Evolutionary conservation across 139 green algal genomes (phyloP).

Genomic region (Closterium sp.): DNA sequence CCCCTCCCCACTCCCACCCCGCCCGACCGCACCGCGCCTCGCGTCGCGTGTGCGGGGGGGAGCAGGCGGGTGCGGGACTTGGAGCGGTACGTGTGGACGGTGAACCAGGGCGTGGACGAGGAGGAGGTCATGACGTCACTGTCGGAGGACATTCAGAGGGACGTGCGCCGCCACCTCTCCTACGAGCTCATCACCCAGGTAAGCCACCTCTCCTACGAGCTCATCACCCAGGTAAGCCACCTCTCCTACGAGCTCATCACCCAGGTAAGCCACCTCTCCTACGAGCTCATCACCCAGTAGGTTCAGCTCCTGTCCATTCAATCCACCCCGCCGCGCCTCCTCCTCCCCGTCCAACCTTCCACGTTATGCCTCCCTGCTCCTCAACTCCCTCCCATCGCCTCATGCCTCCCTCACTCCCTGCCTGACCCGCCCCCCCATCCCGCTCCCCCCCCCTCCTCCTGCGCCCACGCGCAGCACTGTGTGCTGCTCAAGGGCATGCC

Average conservation of each 20-base stretch:
- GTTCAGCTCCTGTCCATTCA: too few species aligned
- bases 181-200: conserved; percentile 45
- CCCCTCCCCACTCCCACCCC: neutral
- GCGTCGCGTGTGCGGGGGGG: neutral
- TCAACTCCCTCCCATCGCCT: too few species aligned
- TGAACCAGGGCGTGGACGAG: conserved; percentile 38
- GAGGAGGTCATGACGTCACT: conserved; percentile 19
- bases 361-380: too few species aligned
- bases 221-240: conserved; percentile 42
- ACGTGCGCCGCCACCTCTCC: conserved; percentile 30
- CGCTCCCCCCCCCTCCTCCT: too few species aligned
- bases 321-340: too few species aligned
- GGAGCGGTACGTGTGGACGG: conserved; percentile 32
- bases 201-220: conserved; percentile 30
- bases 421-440: too few species aligned
- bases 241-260: conserved; percentile 37
- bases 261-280: too few species aligned
- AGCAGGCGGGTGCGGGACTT: conserved; percentile 33
- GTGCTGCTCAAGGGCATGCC: conserved; percentile 19
- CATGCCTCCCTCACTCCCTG: neutral
- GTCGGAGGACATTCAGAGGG: conserved; percentile 18
- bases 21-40: too few species aligned
- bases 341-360: too few species aligned
- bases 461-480: neutral
- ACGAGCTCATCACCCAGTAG: neutral